These are phyloP conservation scores for Rheum nobile DNA, from an alignment of 148 eudicot species.

Conservation along the genomic window DNA sequence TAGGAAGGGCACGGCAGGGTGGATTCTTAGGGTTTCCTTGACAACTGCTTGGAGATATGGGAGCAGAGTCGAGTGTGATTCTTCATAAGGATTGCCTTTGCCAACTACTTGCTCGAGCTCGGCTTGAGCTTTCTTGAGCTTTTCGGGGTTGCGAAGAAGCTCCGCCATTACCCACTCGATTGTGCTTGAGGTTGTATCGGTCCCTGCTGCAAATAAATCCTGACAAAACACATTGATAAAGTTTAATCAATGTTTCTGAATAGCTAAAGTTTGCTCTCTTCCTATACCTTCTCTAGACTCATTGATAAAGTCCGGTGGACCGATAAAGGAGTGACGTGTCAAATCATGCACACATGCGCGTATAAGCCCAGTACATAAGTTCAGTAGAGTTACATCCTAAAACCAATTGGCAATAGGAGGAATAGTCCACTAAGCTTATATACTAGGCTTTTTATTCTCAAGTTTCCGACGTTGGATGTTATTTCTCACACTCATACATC, in stretches of 20 bases:
- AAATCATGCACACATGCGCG: too few relatives aligned
- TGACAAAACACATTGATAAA: background rate
- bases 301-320: too few relatives aligned
- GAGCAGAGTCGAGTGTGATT: constrained; percentile 16
- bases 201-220: constrained; percentile 7
- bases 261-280: too few relatives aligned
- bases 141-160: constrained; percentile 10
- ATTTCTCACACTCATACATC: too few relatives aligned
- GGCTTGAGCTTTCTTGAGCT: constrained; percentile 5
- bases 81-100: constrained; percentile 5
- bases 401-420: too few relatives aligned
- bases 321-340: too few relatives aligned
- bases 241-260: too few relatives aligned
- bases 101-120: constrained; percentile 10
- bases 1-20: constrained; percentile 12
- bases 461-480: too few relatives aligned
- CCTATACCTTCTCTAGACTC: too few relatives aligned
- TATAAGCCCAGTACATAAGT: too few relatives aligned
- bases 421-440: background rate
- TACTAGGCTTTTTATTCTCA: background rate
- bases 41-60: constrained; percentile 19
- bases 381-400: background rate
- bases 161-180: constrained; percentile 16
- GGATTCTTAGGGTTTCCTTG: constrained; percentile 5
- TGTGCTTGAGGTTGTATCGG: constrained; percentile 11